Evolutionary conservation across 2,329 filamentous ascomycete genomes (phyloP), one percentile per base, ranked within the genome.

Genomic region (Fusarium coffeatum): DNA sequence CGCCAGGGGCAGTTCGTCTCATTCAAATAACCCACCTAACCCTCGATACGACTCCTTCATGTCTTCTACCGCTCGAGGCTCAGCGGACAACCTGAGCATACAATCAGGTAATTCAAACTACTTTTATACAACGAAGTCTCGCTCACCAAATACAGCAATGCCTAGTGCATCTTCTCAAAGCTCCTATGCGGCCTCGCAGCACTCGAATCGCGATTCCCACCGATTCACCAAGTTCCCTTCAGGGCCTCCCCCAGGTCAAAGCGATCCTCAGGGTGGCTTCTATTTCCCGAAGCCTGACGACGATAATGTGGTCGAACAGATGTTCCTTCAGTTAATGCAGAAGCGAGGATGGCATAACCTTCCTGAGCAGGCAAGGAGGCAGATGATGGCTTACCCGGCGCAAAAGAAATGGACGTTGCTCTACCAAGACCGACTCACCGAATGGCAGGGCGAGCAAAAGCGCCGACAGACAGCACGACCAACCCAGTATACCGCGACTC

Each of bases 331-430:
- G 55, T 84, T 99, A 71, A 98, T 99, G 96, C 93, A 97, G 77
- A 98, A 98, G 82, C 89, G 96, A 82, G 96, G 95, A 71, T 98
- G 94, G 93, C 96, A 97, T 82, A 97, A 97, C 80, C 84, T 99
- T 70, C 96, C 96, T 8, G 96, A 99, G 77, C 93, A 97, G 82
- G 96, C 96, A 30, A 89, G 92, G 73, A 88, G 95, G 66, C 96
- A 98, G 83, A 98, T 99, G 95, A 88, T 96, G 81, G 94, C 94
- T 40, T 98, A 99, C 78, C 93, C 94, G 16, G 88, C 96, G 11
- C 89, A 90, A 70, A 98, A 98, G 85, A 99, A 98, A 82, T 99
- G 96, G 96, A 98, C 94, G 3, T 84, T 99, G 64, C 92, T 99
- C 54, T 92, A 98, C 79, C 95, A 99, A 81, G 96, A 99, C 82